Percentiles rank a stretch among this genome's conserved stretches.
These are phyloP conservation scores for Harringtonia lauricola DNA, from an alignment of 2,329 filamentous ascomycete genomes.

Conservation along the genomic window DNA sequence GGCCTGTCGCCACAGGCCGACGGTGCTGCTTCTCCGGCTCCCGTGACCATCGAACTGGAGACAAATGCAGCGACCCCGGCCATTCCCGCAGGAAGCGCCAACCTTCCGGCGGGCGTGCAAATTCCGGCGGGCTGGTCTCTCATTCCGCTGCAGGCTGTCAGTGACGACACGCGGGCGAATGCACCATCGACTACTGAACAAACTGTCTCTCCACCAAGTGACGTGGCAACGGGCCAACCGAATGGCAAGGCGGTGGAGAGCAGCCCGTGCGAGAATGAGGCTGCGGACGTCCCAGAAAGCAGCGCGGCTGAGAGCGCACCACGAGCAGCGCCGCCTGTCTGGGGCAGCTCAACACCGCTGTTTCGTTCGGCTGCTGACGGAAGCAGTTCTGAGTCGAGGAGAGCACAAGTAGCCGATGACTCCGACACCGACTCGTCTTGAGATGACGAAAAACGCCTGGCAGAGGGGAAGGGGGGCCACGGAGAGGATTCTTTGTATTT, in stretches of 20 bases:
- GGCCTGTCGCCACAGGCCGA: too few relatives aligned
- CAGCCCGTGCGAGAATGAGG: too few relatives aligned
- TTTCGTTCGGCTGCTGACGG: constrained; percentile 20
- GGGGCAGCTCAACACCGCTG: constrained; percentile 39
- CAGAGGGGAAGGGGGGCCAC: too few relatives aligned
- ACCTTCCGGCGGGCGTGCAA: constrained; percentile 52
- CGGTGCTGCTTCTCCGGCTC: background rate
- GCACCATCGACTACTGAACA: background rate
- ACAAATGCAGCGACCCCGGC: constrained; percentile 33
- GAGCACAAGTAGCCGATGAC: background rate
- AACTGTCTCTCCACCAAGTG: too few relatives aligned
- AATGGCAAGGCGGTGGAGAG: background rate
- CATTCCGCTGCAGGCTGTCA: constrained; percentile 46
- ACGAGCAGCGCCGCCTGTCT: constrained; percentile 25
- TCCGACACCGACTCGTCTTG: too few relatives aligned
- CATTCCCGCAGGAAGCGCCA: constrained; percentile 48
- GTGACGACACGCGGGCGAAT: constrained; percentile 19
- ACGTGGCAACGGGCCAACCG: too few relatives aligned
- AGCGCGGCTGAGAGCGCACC: background rate
- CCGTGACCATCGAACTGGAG: constrained; percentile 20
- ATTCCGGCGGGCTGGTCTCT: constrained; percentile 56
- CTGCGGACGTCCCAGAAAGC: background rate
- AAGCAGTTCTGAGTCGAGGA: background rate
- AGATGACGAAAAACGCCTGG: too few relatives aligned
- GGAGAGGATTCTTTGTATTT: too few relatives aligned